Percentiles rank a stretch among this genome's conserved stretches.
These are phyloP conservation scores for Microsporum audouinii DNA, from an alignment of 2,329 filamentous ascomycete species.

Conservation along the genomic window DNA sequence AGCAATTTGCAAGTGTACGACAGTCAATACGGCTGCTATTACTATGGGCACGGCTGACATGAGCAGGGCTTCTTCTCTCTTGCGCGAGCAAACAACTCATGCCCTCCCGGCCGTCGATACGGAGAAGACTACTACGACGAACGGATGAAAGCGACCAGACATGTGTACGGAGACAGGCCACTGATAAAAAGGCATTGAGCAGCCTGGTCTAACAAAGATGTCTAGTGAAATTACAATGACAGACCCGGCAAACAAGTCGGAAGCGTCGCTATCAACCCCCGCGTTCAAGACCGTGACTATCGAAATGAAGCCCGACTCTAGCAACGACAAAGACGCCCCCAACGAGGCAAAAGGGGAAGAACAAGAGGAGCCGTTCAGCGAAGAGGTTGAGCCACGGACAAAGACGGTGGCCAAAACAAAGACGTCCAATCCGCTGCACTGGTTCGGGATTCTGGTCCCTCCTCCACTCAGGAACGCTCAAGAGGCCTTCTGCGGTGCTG, in stretches of 20 bases:
- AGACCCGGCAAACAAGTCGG: background rate
- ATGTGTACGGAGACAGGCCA: slow-evolving; percentile 22
- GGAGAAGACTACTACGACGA: slow-evolving; percentile 42
- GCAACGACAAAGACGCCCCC: background rate
- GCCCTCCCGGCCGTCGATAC: slow-evolving; percentile 35
- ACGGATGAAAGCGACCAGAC: slow-evolving; percentile 38
- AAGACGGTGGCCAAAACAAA: slow-evolving; percentile 12
- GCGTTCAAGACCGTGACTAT: background rate
- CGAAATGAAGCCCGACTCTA: background rate
- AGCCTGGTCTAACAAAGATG: background rate
- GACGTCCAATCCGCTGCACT: slow-evolving; percentile 34
- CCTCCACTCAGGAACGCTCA: slow-evolving; percentile 35
- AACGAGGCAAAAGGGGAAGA: background rate
- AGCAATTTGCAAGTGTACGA: slow-evolving; percentile 30
- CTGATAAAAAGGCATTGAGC: background rate
- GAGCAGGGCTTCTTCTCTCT: slow-evolving; percentile 38
- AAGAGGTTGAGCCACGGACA: background rate
- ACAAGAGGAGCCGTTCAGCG: background rate
- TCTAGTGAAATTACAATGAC: background rate
- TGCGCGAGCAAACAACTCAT: slow-evolving; percentile 39
- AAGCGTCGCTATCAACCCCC: background rate
- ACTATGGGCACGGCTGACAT: slow-evolving; percentile 6
- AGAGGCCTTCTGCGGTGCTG: slow-evolving; percentile 30
- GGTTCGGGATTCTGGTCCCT: slow-evolving; percentile 41
- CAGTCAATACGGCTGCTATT: background rate